Conservation (phyloP, 176 grass and related monocot species). For the Microstegium vimineum region DNA sequence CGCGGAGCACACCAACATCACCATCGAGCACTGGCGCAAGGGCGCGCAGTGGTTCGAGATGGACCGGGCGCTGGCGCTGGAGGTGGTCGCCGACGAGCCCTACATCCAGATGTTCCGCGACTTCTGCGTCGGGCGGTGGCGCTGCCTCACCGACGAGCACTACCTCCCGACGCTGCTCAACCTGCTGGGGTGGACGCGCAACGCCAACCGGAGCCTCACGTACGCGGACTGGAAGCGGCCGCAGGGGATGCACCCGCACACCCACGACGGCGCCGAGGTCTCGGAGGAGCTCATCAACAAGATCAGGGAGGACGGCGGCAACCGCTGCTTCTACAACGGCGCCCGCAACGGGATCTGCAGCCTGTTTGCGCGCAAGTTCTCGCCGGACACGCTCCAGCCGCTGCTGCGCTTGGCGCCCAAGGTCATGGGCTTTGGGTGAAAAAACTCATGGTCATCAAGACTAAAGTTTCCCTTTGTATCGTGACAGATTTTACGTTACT, state of each 20-base stretch:
- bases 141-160: constrained; percentile 6
- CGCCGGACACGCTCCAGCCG: constrained; percentile 27
- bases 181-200: background rate
- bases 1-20: background rate
- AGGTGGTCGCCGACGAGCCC: background rate
- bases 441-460: background rate
- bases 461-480: background rate
- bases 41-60: constrained; percentile 80
- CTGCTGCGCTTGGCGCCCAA: constrained; percentile 39
- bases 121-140: background rate
- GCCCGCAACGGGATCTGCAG: constrained; percentile 10
- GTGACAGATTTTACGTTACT: background rate
- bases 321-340: constrained; percentile 34
- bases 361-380: constrained; percentile 62
- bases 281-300: constrained; percentile 18
- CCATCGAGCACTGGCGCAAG: constrained; percentile 48
- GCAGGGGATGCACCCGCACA: constrained; percentile 24
- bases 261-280: background rate
- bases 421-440: constrained; percentile 23
- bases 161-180: background rate
- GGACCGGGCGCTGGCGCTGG: constrained; percentile 10
- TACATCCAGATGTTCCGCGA: constrained; percentile 12
- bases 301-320: constrained; percentile 4
- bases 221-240: constrained; percentile 36
- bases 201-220: constrained; percentile 44